phyloP scores from a whole-genome alignment of 2,329 filamentous ascomycete genomes.

The Exserohilum turcica region DNA sequence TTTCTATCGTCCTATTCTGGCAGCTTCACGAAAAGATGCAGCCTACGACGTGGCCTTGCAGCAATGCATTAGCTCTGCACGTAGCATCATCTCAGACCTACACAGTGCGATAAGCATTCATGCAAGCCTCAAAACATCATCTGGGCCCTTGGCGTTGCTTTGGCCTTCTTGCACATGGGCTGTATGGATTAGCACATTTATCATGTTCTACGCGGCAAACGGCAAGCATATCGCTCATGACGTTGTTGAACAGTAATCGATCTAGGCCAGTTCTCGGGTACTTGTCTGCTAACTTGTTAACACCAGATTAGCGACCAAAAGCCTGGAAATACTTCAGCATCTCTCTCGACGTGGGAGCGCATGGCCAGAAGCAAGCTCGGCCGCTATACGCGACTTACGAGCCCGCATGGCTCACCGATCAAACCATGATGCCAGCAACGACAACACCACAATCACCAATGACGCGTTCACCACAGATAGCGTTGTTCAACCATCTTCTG shows the following conservation, averaged over 20 bases:
- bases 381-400: conserved; percentile 33
- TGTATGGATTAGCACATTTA: conserved; percentile 60
- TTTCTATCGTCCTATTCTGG: conserved; percentile 57
- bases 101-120: conserved; percentile 31
- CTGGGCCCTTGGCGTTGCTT: conserved; percentile 43
- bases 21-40: conserved; percentile 51
- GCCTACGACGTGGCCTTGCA: conserved; percentile 58
- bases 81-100: conserved; percentile 54
- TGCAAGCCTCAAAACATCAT: too few relatives aligned
- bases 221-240: conserved; percentile 50
- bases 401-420: conserved; percentile 16
- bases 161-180: conserved; percentile 62
- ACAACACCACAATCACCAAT: too few relatives aligned
- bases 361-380: conserved; percentile 40
- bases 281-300: conserved; percentile 6
- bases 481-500: background rate
- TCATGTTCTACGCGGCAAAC: conserved; percentile 58
- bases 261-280: background rate
- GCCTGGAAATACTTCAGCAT: conserved; percentile 32
- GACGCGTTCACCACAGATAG: background rate
- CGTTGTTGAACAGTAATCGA: conserved; percentile 49
- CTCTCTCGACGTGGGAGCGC: conserved; percentile 32
- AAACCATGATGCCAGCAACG: background rate
- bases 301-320: conserved; percentile 31
- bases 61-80: conserved; percentile 58